Base-by-base conservation (phyloP, 1,139 yeast species). In the Nadsonia starkeyi-henricii region DNA sequence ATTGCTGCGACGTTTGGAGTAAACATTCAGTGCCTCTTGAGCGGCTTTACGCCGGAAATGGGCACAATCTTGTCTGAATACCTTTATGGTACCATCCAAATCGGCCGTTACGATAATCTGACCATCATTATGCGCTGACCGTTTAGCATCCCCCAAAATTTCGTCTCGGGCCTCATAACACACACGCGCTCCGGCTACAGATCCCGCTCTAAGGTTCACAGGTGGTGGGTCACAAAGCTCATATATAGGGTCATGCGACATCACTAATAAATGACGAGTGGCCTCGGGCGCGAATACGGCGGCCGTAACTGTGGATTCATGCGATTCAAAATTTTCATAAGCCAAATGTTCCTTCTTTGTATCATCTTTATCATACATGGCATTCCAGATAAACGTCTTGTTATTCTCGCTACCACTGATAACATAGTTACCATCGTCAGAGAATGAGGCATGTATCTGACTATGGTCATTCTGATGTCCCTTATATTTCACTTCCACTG, bases 261-360 rank as follows among this genome's bases (percentile, higher is more conserved):
- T 68, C 46, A 81, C 80, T 47, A 88, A 64, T 17, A 82, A 67
- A 50, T 76, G 78, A 51, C 76, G 72, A 0, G 96, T 81, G 2
- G 70, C 68, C n/a, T 75, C 67, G 0, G 96, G 96, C 0, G 95
- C 96, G 66, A 86, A 78, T 0, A 78, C 58, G 0, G 95, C 91
- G 20, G 77, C 79, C 45, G 91, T 86, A 21, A 86, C 85, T 43
- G 77, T 74, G 0, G 81, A 70, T 56, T 77, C 78, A 63, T 84
- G 88, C 0, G 94, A 86, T 63, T 83, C 93, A 61, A 86, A 84
- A 3, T 84, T 73, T 2, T 83, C 72, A 60, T 70, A 71, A 45
- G 62, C 63, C 42, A 58, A 58, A 33, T 59, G 54, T 21, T 58
- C 60, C 41, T 56, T 58, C 45, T 59, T 60, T 18, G 54, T 54